Conservation (phyloP, 2,329 filamentous ascomycete genomes). For the Fusarium staphyleae region DNA sequence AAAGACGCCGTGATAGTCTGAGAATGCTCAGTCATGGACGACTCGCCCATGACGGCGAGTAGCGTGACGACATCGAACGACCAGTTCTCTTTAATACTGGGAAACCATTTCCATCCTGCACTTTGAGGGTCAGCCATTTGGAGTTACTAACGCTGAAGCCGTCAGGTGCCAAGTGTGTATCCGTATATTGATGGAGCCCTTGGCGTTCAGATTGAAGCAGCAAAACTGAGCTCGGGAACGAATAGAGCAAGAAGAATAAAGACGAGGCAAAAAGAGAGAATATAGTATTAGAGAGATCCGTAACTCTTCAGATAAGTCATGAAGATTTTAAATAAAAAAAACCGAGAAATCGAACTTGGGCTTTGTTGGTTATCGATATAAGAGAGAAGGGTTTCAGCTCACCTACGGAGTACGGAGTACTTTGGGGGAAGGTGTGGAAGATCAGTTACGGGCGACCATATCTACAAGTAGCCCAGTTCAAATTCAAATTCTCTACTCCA, state of each 20-base stretch:
- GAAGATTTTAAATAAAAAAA: not conserved
- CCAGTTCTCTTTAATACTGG: conserved; percentile 55
- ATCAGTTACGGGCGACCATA: too few species aligned
- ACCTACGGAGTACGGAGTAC: too few species aligned
- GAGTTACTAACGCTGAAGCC: too few species aligned
- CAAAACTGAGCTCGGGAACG: too few species aligned
- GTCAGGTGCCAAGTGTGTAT: not conserved
- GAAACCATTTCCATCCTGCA: conserved; percentile 53
- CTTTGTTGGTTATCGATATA: too few species aligned
- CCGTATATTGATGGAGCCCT: not conserved
- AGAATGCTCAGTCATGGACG: conserved; percentile 63
- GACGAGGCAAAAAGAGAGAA: not conserved
- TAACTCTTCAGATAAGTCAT: not conserved
- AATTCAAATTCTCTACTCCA: too few species aligned
- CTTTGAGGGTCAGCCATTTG: conserved; percentile 39
- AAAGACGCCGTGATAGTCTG: conserved; percentile 66
- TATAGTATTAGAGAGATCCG: too few species aligned
- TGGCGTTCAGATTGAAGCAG: not conserved
- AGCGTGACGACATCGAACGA: conserved; percentile 68
- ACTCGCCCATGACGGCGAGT: conserved; percentile 68
- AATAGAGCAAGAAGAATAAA: too few species aligned
- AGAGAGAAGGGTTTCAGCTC: too few species aligned
- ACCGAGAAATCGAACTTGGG: not conserved
- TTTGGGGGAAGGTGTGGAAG: too few species aligned
- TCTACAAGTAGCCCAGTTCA: too few species aligned